Conservation (phyloP, 805 yeast genomes). For the Komagataella mondaviorum region DNA sequence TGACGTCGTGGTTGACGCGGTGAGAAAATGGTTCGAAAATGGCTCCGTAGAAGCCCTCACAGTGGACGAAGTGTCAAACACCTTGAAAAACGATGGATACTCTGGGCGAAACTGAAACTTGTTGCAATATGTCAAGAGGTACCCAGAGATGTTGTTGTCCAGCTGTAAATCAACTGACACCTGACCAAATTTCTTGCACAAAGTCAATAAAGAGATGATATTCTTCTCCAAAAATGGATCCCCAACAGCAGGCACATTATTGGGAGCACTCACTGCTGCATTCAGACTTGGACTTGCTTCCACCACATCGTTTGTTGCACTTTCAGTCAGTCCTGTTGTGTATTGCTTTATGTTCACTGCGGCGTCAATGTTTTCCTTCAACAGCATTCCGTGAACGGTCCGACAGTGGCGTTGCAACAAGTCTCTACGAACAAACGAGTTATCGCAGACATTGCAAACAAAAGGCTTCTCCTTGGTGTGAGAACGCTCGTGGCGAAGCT, state of each 20-base stretch:
- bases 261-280: background rate
- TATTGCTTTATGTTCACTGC: slow-evolving; percentile 1
- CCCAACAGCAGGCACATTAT: background rate
- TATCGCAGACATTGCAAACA: slow-evolving; percentile 54
- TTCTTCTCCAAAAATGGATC: slow-evolving; percentile 1
- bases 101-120: background rate
- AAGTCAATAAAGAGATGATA: slow-evolving; percentile 1
- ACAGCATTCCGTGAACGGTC: slow-evolving; percentile 47
- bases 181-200: slow-evolving; percentile 16
- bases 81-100: background rate
- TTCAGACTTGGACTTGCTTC: background rate
- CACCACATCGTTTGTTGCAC: background rate
- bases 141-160: slow-evolving; percentile 12
- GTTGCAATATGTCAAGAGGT: slow-evolving; percentile 5
- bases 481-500: slow-evolving; percentile 65
- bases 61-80: slow-evolving; percentile 9
- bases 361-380: slow-evolving; percentile 14
- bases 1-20: slow-evolving; percentile 7
- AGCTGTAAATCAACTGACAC: slow-evolving; percentile 8
- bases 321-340: slow-evolving; percentile 1
- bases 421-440: slow-evolving; percentile 69
- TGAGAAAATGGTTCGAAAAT: slow-evolving; percentile 5
- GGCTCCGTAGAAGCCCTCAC: slow-evolving; percentile 9
- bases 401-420: slow-evolving; percentile 64
- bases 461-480: slow-evolving; percentile 77